These are phyloP conservation scores for Citrus glauca DNA, from an alignment of 345 rosid species.

Conservation along the genomic window DNA sequence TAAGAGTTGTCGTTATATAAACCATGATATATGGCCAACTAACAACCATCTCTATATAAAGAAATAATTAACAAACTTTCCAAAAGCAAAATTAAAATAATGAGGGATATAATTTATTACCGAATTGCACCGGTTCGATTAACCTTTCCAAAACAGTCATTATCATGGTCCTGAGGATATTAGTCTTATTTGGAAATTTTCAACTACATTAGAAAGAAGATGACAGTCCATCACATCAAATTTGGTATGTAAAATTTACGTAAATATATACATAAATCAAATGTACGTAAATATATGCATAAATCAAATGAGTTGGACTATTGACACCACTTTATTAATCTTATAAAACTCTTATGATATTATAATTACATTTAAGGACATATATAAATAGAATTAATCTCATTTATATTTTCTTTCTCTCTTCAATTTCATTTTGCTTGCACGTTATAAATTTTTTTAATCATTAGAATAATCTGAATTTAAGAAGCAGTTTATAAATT, in stretches of 20 bases:
- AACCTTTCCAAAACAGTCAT: slow-evolving; percentile 16
- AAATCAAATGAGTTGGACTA: too few species aligned
- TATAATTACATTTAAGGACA: too few species aligned
- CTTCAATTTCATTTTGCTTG: too few species aligned
- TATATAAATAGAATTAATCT: too few species aligned
- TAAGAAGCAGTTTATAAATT: too few species aligned
- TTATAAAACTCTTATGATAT: too few species aligned
- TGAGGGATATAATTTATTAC: neutral
- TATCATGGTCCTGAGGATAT: neutral
- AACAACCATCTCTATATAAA: slow-evolving; percentile 1
- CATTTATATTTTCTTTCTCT: too few species aligned
- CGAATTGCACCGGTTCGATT: slow-evolving; percentile 13
- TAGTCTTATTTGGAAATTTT: neutral
- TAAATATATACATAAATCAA: too few species aligned
- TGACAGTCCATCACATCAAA: neutral
- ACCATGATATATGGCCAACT: slow-evolving; percentile 12
- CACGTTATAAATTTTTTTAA: too few species aligned
- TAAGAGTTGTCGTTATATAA: neutral
- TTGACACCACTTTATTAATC: too few species aligned
- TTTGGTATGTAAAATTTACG: neutral
- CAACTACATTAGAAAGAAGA: neutral
- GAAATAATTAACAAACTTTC: neutral
- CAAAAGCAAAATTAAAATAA: neutral
- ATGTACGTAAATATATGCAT: too few species aligned
- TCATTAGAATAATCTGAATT: too few species aligned